A percentile compares a stretch with the other conserved stretches of the same genome.
Evolutionary conservation across 177 flowering plant species (phyloP).

Genomic region (Vitis hybrid): DNA sequence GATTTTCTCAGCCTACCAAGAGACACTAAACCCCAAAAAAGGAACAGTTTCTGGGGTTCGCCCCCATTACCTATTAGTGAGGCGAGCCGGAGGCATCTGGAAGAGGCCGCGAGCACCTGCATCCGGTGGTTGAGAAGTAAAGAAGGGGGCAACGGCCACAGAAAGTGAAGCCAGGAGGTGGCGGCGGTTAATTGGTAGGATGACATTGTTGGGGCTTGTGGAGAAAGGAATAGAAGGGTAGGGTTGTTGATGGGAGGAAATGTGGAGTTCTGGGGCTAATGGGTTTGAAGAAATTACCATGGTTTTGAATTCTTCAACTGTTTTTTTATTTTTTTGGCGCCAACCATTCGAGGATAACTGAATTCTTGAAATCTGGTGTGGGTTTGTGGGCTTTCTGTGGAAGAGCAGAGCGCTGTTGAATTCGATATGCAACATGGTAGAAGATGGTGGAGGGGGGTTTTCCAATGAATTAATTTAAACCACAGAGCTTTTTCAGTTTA

Average conservation of each 20-base stretch:
- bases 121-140: slow-evolving; percentile 14
- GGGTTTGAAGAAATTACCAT: slow-evolving; percentile 8
- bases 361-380: not conserved
- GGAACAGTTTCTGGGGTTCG: not conserved
- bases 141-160: slow-evolving; percentile 31
- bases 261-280: not conserved
- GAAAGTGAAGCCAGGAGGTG: slow-evolving; percentile 54
- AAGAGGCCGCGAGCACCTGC: slow-evolving; percentile 81
- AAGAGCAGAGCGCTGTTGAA: no score
- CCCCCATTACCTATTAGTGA: slow-evolving; percentile 58
- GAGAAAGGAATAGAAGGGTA: not conserved
- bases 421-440: no score
- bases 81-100: slow-evolving; percentile 90
- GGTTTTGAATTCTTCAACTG: slow-evolving; percentile 15
- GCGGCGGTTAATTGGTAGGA: slow-evolving; percentile 49
- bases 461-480: no score
- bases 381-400: not conserved
- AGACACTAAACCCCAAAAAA: not conserved
- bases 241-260: slow-evolving; percentile 12
- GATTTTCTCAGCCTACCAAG: slow-evolving; percentile 7
- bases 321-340: not conserved
- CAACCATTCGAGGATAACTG: no score
- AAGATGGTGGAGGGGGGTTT: no score
- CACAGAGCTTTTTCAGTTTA: no score
- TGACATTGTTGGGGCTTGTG: slow-evolving; percentile 4